Evolutionary conservation across 2,329 filamentous ascomycete genomes (phyloP).

Genomic region (Ustilaginoidea virens): DNA sequence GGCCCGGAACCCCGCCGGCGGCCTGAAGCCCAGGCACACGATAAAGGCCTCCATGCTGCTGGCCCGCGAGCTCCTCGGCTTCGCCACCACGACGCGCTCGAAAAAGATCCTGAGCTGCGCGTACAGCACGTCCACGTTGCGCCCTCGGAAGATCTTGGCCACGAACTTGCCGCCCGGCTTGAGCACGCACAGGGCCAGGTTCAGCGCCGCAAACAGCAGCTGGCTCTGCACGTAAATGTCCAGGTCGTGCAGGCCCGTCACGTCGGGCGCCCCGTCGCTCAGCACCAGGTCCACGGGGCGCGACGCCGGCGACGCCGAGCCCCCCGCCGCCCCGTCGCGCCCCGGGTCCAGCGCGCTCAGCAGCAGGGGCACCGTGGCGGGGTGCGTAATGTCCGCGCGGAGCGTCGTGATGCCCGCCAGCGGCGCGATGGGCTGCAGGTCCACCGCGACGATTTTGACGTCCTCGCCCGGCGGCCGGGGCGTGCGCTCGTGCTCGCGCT

Average conservation of each 20-base stretch:
- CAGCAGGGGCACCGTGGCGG: constrained; percentile 81
- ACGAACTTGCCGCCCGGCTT: constrained; percentile 92
- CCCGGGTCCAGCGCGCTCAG: constrained; percentile 70
- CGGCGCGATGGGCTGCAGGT: constrained; percentile 89
- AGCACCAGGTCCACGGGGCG: constrained; percentile 85
- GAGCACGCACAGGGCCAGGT: constrained; percentile 83
- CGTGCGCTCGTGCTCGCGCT: background rate
- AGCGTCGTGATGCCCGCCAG: constrained; percentile 85
- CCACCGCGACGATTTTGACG: constrained; percentile 90
- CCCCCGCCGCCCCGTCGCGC: constrained; percentile 28
- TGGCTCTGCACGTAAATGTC: constrained; percentile 98
- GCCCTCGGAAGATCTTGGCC: constrained; percentile 90
- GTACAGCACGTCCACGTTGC: constrained; percentile 90
- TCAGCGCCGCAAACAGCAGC: constrained; percentile 83
- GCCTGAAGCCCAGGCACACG: constrained; percentile 79
- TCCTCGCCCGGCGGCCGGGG: constrained; percentile 24
- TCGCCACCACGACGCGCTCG: constrained; percentile 69
- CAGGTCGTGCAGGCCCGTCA: constrained; percentile 90
- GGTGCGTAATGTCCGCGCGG: constrained; percentile 92
- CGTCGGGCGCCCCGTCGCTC: constrained; percentile 89
- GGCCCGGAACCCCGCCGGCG: constrained; percentile 59
- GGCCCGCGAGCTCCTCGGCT: constrained; percentile 85
- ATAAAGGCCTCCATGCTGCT: constrained; percentile 96
- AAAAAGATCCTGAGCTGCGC: constrained; percentile 91
- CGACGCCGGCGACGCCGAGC: too few species aligned